These are phyloP conservation scores for Aspergillus incahuasiensis DNA, from an alignment of 495 filamentous ascomycete genomes.

Conservation along the genomic window DNA sequence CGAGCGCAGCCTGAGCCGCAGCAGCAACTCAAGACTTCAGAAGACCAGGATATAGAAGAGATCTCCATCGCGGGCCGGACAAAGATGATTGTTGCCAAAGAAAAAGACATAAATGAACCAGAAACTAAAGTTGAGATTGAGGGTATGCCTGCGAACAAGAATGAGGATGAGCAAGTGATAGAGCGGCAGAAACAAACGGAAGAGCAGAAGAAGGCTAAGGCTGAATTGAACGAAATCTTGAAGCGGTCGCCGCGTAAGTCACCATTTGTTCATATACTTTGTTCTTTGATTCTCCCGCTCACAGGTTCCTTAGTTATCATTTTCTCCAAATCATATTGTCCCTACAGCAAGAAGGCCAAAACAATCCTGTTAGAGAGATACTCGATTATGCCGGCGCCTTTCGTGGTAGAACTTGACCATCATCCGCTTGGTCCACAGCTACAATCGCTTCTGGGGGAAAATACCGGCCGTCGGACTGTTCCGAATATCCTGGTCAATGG, in stretches of 20 bases:
- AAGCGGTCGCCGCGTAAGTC: constrained; percentile 75
- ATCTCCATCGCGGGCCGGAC: constrained; percentile 65
- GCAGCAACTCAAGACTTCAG: constrained; percentile 2
- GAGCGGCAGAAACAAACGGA: constrained; percentile 19
- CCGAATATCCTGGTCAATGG: constrained; percentile 89
- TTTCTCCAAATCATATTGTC: constrained; percentile 93
- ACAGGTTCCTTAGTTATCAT: constrained; percentile 63
- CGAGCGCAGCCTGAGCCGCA: constrained; percentile 10
- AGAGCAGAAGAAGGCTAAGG: constrained; percentile 38
- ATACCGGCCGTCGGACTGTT: constrained; percentile 78
- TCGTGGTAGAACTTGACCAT: constrained; percentile 85
- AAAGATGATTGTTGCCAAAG: constrained; percentile 48
- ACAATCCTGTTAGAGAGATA: constrained; percentile 75
- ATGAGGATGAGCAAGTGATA: constrained; percentile 15
- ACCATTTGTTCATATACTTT: constrained; percentile 1
- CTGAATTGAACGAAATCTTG: constrained; percentile 68
- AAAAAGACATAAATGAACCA: constrained; percentile 29
- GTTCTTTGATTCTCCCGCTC: background rate
- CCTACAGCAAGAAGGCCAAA: constrained; percentile 78
- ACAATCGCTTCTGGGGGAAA: constrained; percentile 62
- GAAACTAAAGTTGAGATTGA: background rate
- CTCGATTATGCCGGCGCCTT: constrained; percentile 72
- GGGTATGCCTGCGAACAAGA: background rate
- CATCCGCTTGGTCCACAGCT: constrained; percentile 68
- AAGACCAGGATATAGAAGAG: constrained; percentile 34